Evolutionary conservation across 1,139 yeast genomes (phyloP).

Genomic region (Lodderomyces margitis): DNA sequence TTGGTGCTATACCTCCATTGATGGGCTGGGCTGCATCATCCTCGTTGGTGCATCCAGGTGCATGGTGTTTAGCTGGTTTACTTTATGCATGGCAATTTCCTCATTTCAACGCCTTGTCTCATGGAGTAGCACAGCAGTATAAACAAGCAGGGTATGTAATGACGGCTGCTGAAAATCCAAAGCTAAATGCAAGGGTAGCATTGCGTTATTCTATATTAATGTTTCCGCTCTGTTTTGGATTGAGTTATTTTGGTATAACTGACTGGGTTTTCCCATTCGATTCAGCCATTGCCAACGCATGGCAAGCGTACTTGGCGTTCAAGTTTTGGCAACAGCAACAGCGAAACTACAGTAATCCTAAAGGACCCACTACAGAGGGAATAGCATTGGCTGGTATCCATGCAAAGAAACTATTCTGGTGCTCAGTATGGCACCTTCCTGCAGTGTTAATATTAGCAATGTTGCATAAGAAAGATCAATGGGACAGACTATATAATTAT

Average conservation of each 20-base stretch:
- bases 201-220: conserved; percentile 81
- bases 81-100: conserved; percentile 99
- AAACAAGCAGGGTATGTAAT: conserved; percentile 91
- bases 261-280: conserved; percentile 81
- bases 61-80: conserved; percentile 90
- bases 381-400: conserved; percentile 56
- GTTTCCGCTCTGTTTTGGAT: conserved; percentile 90
- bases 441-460: conserved; percentile 86
- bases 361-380: conserved; percentile 51
- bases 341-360: conserved; percentile 44
- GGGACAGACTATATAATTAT: conserved; percentile 66
- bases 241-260: conserved; percentile 75
- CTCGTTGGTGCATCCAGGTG: conserved; percentile 80
- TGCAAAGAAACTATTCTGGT: conserved; percentile 89
- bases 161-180: conserved; percentile 94
- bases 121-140: conserved; percentile 83
- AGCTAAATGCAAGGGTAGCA: conserved; percentile 89
- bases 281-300: conserved; percentile 76
- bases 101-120: conserved; percentile 90
- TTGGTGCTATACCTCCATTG: conserved; percentile 96
- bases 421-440: conserved; percentile 93
- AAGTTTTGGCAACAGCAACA: conserved; percentile 82
- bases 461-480: conserved; percentile 92
- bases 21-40: conserved; percentile 99
- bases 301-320: conserved; percentile 80